Evolutionary conservation across 345 rosid species (phyloP).

Genomic region (Brassica nigra): DNA sequence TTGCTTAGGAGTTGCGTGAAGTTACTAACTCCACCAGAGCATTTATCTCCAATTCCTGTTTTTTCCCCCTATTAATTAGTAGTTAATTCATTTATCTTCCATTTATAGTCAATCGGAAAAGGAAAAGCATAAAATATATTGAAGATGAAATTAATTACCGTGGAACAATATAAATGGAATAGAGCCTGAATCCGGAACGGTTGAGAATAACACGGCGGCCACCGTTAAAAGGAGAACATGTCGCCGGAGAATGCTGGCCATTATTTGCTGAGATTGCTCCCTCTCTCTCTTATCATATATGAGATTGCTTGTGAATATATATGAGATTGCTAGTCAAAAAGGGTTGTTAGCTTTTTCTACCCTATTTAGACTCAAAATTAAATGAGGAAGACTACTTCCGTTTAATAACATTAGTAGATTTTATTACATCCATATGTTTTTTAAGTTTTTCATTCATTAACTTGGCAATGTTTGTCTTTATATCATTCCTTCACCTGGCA

Average conservation of each 20-base stretch:
- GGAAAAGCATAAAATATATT: not conserved
- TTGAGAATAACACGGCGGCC: constrained; percentile 18
- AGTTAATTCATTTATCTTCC: not conserved
- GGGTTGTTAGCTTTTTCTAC: not conserved
- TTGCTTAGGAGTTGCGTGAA: constrained; percentile 60
- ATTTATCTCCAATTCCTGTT: constrained; percentile 80
- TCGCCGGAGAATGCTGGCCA: constrained; percentile 10
- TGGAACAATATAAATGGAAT: constrained; percentile 74
- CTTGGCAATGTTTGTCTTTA: not conserved
- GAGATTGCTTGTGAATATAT: not conserved
- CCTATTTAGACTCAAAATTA: not conserved
- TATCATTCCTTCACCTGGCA: not conserved
- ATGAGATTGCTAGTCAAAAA: not conserved
- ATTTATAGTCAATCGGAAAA: not conserved
- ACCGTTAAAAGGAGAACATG: constrained; percentile 33
- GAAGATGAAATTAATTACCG: constrained; percentile 46
- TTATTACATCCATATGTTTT: not conserved
- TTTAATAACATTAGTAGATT: not conserved
- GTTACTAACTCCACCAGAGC: constrained; percentile 57
- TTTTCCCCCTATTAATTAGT: not conserved
- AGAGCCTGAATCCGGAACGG: constrained; percentile 48
- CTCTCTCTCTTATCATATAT: not conserved
- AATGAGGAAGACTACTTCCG: not conserved
- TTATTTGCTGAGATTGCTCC: not conserved
- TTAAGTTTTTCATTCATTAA: not conserved